A percentile compares a stretch with the other conserved stretches of the same genome.
Conservation (phyloP, 257 asterid genomes). For the Solanum virginianum region DNA sequence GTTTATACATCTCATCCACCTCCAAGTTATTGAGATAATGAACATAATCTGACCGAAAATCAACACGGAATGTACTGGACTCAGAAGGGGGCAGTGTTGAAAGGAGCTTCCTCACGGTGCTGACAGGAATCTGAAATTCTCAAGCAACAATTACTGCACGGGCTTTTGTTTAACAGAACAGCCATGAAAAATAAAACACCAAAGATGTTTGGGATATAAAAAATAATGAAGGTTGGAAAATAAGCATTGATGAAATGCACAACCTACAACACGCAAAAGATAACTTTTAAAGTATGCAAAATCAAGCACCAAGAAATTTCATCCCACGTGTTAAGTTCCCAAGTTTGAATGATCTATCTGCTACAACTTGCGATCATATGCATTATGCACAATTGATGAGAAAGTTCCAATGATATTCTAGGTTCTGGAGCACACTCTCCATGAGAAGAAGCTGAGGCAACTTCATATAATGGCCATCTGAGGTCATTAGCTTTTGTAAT, state of each 20-base stretch:
- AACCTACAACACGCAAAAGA: background rate
- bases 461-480: background rate
- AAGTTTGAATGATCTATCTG: background rate
- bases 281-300: background rate
- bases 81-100: constrained; percentile 81
- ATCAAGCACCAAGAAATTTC: background rate
- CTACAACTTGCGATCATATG: background rate
- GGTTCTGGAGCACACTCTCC: background rate
- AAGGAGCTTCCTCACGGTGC: constrained; percentile 65
- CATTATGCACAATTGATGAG: background rate
- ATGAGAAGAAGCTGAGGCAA: background rate
- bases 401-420: background rate
- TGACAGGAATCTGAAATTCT: constrained; percentile 61
- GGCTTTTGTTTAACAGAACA: background rate
- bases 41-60: constrained; percentile 88
- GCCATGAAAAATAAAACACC: background rate
- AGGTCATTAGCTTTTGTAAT: background rate
- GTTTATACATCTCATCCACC: constrained; percentile 79
- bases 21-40: constrained; percentile 89
- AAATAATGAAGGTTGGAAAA: background rate
- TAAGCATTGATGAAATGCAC: background rate
- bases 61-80: constrained; percentile 65
- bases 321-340: background rate
- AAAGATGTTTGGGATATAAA: background rate
- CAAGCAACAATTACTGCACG: background rate